Conservation (phyloP, 176 grass and related monocot genomes). For the Cymbopogon citratus region DNA sequence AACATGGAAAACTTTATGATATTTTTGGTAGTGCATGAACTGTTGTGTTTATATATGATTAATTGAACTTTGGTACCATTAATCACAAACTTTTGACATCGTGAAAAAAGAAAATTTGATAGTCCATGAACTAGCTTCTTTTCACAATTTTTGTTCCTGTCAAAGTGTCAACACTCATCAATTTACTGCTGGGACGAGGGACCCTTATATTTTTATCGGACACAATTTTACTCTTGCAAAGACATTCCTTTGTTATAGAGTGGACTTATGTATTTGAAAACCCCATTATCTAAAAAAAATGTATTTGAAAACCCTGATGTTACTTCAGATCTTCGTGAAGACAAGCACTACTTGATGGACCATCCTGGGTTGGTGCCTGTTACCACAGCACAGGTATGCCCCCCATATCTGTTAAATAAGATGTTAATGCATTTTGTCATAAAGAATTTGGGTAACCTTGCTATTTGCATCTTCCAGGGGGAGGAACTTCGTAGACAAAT, state of each 20-base stretch:
- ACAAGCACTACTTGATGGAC: conserved; percentile 93
- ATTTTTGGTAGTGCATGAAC: not conserved
- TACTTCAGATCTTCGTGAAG: conserved; percentile 93
- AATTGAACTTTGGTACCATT: not conserved
- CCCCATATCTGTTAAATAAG: not conserved
- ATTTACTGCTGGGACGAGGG: not conserved
- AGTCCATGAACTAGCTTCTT: not conserved
- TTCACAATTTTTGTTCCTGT: not conserved
- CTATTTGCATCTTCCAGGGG: conserved; percentile 45
- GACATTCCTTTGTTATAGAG: not conserved
- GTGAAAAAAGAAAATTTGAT: not conserved
- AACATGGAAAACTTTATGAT: conserved; percentile 2
- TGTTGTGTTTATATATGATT: not conserved
- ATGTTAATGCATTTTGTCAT: not conserved
- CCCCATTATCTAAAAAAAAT: no score
- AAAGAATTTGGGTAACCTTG: not conserved
- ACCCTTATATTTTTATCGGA: not conserved
- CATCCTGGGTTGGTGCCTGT: conserved; percentile 93
- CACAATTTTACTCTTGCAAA: not conserved
- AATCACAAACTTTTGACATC: not conserved
- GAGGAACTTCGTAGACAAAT: conserved; percentile 95
- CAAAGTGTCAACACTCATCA: not conserved
- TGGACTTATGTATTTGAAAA: conserved; percentile 8
- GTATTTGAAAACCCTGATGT: conserved; percentile 20
- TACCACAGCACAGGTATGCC: conserved; percentile 76